Conservation (phyloP, 1,284 basidiomycete genomes). For the Taiwanofungus camphoratus region DNA sequence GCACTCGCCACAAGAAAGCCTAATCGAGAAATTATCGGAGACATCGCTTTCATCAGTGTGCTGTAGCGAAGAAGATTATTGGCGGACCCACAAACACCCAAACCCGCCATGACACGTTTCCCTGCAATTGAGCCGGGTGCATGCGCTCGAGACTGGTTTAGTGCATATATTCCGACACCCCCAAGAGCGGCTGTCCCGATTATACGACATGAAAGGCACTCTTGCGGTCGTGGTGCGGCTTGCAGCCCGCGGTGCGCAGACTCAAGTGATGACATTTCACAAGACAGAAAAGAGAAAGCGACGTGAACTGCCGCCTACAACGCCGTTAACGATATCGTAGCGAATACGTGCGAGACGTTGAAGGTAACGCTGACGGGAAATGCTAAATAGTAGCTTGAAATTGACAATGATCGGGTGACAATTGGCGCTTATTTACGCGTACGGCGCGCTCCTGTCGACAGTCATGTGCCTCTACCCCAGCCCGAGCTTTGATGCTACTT, state of each 20-base stretch:
- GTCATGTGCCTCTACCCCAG: too few relatives aligned
- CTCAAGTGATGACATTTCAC: not conserved
- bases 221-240: constrained; percentile 17
- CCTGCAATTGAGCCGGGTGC: constrained; percentile 31
- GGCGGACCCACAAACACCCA: constrained; percentile 28
- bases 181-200: constrained; percentile 31
- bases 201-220: constrained; percentile 35
- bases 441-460: too few relatives aligned
- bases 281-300: not conserved
- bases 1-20: constrained; percentile 26
- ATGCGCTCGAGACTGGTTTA: constrained; percentile 30
- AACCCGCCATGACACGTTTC: constrained; percentile 31
- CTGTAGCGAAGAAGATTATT: not conserved
- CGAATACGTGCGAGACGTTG: too few relatives aligned
- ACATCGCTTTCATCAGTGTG: not conserved
- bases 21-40: constrained; percentile 5
- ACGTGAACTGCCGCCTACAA: not conserved
- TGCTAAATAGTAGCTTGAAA: too few relatives aligned
- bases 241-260: not conserved
- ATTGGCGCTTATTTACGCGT: too few relatives aligned
- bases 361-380: too few relatives aligned
- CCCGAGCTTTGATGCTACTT: too few relatives aligned
- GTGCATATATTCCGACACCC: constrained; percentile 30
- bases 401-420: too few relatives aligned
- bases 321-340: too few relatives aligned